phyloP scores from a whole-genome alignment of 768 basidiomycete species.

The Boletus fagicola region DNA sequence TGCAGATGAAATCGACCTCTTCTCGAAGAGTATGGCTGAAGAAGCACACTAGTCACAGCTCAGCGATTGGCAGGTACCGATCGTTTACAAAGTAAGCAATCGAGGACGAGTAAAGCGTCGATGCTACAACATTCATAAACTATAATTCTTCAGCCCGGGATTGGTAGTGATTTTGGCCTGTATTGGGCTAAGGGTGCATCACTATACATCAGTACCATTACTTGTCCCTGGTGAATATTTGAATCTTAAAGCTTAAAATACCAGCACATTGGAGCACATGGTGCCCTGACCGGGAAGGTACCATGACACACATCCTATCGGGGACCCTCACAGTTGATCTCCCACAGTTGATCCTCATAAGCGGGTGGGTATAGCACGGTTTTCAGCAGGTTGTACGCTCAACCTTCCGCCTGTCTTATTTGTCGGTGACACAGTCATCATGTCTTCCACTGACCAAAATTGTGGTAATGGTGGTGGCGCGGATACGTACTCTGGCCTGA shows the following conservation, averaged over 20 bases:
- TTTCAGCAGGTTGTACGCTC: not conserved
- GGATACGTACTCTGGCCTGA: conserved; percentile 47
- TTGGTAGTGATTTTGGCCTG: not conserved
- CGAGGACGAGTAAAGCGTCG: not conserved
- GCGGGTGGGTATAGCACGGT: not conserved
- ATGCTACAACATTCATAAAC: not conserved
- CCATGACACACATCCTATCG: conserved; percentile 1
- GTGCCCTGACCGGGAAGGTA: conserved; percentile 26
- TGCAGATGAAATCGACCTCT: conserved; percentile 40
- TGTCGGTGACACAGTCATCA: not conserved
- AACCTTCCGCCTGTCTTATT: not conserved
- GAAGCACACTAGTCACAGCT: conserved; percentile 8
- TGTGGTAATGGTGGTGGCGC: conserved; percentile 57
- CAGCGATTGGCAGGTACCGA: not conserved
- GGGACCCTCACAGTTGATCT: conserved; percentile 30
- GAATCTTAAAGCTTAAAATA: not conserved
- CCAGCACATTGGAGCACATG: not conserved
- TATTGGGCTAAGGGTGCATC: not conserved
- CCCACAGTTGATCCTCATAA: conserved; percentile 12
- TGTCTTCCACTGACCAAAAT: conserved; percentile 21
- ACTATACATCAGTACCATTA: not conserved
- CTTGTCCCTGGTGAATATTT: not conserved
- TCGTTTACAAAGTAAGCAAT: not conserved
- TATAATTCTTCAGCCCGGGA: not conserved
- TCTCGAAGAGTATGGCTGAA: conserved; percentile 26